Percentiles rank a stretch among this genome's conserved stretches.
phyloP scores from a whole-genome alignment of 768 basidiomycete species.

The Collybia nuda region DNA sequence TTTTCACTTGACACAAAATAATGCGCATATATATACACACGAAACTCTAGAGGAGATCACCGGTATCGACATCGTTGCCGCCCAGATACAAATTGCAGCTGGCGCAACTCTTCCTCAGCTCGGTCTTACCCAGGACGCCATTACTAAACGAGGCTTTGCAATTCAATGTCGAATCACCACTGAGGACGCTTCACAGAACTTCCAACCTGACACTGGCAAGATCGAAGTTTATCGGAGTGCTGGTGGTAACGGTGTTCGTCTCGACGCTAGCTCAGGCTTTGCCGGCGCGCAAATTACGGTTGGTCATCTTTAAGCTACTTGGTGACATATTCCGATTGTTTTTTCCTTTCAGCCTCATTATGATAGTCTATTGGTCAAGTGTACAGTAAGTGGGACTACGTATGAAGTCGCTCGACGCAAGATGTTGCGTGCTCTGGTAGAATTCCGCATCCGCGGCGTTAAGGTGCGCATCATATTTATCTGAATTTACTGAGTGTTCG shows the following conservation, averaged over 20 bases:
- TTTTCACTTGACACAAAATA: conserved; percentile 1
- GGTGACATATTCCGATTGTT: neutral
- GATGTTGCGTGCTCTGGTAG: conserved; percentile 99
- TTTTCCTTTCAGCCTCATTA: conserved; percentile 80
- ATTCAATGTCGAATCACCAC: conserved; percentile 99
- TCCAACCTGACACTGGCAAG: conserved; percentile 99
- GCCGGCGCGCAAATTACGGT: conserved; percentile 99
- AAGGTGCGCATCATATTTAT: conserved; percentile 53
- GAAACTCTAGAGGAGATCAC: conserved; percentile 88
- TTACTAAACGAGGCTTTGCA: conserved; percentile 94
- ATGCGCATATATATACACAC: conserved; percentile 3
- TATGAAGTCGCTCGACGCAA: conserved; percentile 98
- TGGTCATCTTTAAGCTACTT: conserved; percentile 8
- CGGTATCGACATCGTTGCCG: conserved; percentile 98
- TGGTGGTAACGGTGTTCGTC: conserved; percentile 96
- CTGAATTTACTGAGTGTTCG: neutral
- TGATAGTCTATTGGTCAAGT: conserved; percentile 96
- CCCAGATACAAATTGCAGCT: conserved; percentile 99
- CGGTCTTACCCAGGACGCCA: conserved; percentile 93
- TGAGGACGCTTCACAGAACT: conserved; percentile 87
- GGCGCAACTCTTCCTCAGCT: conserved; percentile 95
- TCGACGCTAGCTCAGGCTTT: conserved; percentile 96
- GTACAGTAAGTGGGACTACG: conserved; percentile 92
- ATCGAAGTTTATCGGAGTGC: conserved; percentile 99
- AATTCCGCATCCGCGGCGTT: conserved; percentile 99